A percentile compares a stretch with the other conserved stretches of the same genome.
phyloP scores from a whole-genome alignment of 2,329 filamentous ascomycete genomes.

The Macrophomina tecta region DNA sequence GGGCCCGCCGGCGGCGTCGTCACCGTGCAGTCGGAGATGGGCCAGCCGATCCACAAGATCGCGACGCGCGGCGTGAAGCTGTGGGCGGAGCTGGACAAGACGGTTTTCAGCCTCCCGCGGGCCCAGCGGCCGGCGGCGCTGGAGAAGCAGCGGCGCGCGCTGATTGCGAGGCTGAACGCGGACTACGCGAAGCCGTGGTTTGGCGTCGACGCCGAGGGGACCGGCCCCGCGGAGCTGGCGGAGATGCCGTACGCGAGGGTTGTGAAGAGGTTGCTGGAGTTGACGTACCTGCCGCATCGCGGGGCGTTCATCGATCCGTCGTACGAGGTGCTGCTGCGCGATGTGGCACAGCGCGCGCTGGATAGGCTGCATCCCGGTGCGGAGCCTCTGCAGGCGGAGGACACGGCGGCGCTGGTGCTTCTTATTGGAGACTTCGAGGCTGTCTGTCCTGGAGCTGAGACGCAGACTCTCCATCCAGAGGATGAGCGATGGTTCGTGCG shows the following conservation, averaged over 20 bases:
- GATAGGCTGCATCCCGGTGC: slow-evolving; percentile 18
- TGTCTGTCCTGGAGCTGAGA: neutral
- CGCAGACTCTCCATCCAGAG: slow-evolving; percentile 26
- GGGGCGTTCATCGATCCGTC: slow-evolving; percentile 51
- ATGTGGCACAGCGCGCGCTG: slow-evolving; percentile 73
- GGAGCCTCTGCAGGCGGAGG: neutral
- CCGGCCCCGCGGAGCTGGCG: slow-evolving; percentile 83
- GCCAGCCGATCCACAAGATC: slow-evolving; percentile 94
- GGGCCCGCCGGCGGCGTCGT: slow-evolving; percentile 61
- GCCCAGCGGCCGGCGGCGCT: slow-evolving; percentile 81
- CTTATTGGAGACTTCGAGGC: neutral
- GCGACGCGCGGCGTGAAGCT: slow-evolving; percentile 89
- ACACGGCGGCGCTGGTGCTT: neutral
- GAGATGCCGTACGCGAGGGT: slow-evolving; percentile 96
- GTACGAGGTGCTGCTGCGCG: slow-evolving; percentile 77
- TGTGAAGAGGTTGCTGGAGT: slow-evolving; percentile 81
- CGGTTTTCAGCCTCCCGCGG: slow-evolving; percentile 69
- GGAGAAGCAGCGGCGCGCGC: slow-evolving; percentile 86
- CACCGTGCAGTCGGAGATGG: slow-evolving; percentile 96
- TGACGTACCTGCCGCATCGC: slow-evolving; percentile 63
- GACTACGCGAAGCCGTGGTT: slow-evolving; percentile 99
- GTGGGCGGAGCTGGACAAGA: slow-evolving; percentile 96
- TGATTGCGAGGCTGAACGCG: slow-evolving; percentile 94
- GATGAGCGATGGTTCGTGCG: slow-evolving; percentile 39
- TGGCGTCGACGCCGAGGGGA: slow-evolving; percentile 74